Evolutionary conservation across 768 basidiomycete species (phyloP), one percentile per base, ranked within the genome.

Genomic region (Agrocybe pediades): DNA sequence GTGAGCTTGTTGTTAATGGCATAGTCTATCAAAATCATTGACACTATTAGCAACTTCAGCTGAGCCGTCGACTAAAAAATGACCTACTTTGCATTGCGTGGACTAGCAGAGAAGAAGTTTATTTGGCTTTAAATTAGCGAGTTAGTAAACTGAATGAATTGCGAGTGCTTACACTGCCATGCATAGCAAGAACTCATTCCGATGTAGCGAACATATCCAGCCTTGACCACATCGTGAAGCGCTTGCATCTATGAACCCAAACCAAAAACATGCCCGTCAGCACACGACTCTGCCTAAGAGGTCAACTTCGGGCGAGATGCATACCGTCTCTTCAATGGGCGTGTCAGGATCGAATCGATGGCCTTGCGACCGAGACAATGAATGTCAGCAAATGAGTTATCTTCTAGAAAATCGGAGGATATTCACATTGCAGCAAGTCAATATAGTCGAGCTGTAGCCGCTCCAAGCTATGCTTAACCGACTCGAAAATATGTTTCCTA

Each of bases 401-500:
- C n/a, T n/a, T n/a, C n/a, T n/a, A n/a, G n/a, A 20, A 11, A 3
- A 9, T 27, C 7, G 5, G n/a, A n/a, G n/a, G 40, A 23, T 2
- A 50, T 74, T 55, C 60, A 77, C 86, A 87, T 70, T 91, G 89
- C n/a, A 90, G 68, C 3, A 91, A 68, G 61, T 92, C 91, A 59
- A 92, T 76, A 57, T 91, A 90, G 51, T 91, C 90, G n/a, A n/a
- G n/a, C n/a, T n/a, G n/a, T n/a, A n/a, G n/a, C n/a, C n/a, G n/a
- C n/a, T n/a, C n/a, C n/a, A 92, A 69, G 40, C 82, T 83, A 16
- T 73, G 70, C 60, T 85, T 84, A 41, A 87, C 79, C 0, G 82
- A 72, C 29, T 85, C 86, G 59, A 92, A 92, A 40, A 92, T 90
- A 61, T 86, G 83, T n/a, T 72, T 73, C 42, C 70, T 65, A 59